Conservation (phyloP, 257 asterid species). For the Nicotiana otophora region DNA sequence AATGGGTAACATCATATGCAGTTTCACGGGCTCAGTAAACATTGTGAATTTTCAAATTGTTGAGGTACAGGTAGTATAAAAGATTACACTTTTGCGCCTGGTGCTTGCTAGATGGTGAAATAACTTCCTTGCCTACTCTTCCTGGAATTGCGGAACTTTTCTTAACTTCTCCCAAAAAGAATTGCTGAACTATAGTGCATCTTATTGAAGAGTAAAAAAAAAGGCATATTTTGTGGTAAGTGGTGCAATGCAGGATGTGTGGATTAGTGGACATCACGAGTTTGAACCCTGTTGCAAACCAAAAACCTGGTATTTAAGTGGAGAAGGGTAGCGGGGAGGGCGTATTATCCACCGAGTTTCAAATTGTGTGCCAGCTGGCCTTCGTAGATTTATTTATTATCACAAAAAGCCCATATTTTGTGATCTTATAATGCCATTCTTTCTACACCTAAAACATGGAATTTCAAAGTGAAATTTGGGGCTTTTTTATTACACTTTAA, state of each 20-base stretch:
- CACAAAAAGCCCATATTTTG: neutral
- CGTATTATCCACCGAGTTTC: neutral
- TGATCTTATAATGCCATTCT: neutral
- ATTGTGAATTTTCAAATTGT: neutral
- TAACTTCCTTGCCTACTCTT: neutral
- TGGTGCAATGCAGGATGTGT: neutral
- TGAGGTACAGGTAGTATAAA: neutral
- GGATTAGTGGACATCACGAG: neutral
- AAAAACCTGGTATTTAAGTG: neutral
- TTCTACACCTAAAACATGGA: too few relatives aligned
- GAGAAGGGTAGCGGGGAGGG: neutral
- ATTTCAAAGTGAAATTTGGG: too few relatives aligned
- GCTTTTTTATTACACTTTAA: too few relatives aligned
- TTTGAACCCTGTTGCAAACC: neutral
- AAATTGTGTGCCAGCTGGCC: neutral
- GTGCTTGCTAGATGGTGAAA: neutral
- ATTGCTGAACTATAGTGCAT: neutral
- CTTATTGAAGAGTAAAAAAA: neutral
- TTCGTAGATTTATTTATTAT: neutral
- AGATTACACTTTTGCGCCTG: neutral
- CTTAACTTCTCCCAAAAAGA: neutral
- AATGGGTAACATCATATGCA: neutral
- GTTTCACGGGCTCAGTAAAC: neutral
- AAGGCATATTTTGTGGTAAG: neutral
- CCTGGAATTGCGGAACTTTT: neutral